Base-by-base conservation (phyloP, 306 rosid genomes). In the Vigna radiata region DNA sequence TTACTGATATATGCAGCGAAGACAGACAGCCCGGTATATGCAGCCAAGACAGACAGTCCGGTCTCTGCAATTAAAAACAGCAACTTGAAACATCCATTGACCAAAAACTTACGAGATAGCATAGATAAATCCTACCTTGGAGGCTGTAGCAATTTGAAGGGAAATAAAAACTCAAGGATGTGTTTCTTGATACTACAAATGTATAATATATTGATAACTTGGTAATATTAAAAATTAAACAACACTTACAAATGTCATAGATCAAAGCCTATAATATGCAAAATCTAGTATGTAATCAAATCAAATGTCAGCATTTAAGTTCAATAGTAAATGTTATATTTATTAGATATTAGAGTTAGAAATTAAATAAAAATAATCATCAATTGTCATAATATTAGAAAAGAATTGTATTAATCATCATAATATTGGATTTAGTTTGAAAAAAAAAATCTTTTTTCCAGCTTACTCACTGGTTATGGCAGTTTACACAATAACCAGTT, bases 41-140 rank as follows among this genome's bases (percentile, higher is more conserved):
- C 43, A 37, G 43, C 43, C 1, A 37, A 7, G 43, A 37, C 8
- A 37, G 43, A 37, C 43, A 37, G 2, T 2, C 3, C 44, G 1
- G 44, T 39, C 3, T 68, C 25, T 68, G 43, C 25, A 48, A 47
- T 47, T 14, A 68, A 48, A 25, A 25, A 15, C 33, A 63, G 7
- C 49, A 37, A 37, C 49, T 64, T 64, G 49, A 64, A 36, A 36
- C 16, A 47, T 58, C 44, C 59, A 48, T 68, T 50, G 25, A 23
- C 59, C 55, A 27, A 37, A 68, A 7, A 47, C 48, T 46, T 14
- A 49, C 31, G 31, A 29, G 75, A 50, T 49, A 23, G 17, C 27
- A 49, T 27, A 68, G 27, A 48, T 15, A 68, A 47, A 68, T 59
- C 66, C 41, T 59, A 14, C 39, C 17, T 58, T 60, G 66, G 43